phyloP scores from a whole-genome alignment of 352 stramenopile genomes.

The Salisapilia sapeloensis region DNA sequence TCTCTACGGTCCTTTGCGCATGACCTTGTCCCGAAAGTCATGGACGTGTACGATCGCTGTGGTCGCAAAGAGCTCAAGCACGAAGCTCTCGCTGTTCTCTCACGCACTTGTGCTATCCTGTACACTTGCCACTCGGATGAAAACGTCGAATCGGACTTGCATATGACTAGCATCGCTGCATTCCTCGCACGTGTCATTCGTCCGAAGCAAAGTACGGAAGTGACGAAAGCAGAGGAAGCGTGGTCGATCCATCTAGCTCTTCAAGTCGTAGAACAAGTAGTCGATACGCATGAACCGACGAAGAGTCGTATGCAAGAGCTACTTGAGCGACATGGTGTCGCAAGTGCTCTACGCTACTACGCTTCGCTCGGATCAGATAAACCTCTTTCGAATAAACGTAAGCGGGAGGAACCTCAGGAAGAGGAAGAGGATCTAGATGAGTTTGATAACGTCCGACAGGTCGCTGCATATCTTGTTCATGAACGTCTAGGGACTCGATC shows the following conservation, averaged over 20 bases:
- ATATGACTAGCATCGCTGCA: slow-evolving; percentile 18
- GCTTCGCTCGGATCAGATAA: slow-evolving; percentile 3
- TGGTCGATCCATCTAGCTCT: slow-evolving; percentile 19
- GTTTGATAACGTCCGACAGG: slow-evolving; percentile 12
- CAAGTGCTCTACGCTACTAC: slow-evolving; percentile 31
- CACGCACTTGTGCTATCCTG: slow-evolving; percentile 21
- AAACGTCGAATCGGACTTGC: slow-evolving; percentile 8
- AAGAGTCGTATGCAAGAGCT: slow-evolving; percentile 8
- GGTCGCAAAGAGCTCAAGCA: slow-evolving; percentile 24
- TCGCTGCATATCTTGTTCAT: slow-evolving; percentile 20
- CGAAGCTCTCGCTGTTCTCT: slow-evolving; percentile 36
- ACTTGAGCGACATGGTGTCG: slow-evolving; percentile 38
- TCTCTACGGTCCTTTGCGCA: slow-evolving; percentile 16
- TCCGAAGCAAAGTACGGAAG: slow-evolving; percentile 10
- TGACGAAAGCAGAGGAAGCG: slow-evolving; percentile 7
- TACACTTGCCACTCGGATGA: slow-evolving; percentile 11
- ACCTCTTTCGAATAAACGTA: too few relatives aligned
- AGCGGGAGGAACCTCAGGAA: too few relatives aligned
- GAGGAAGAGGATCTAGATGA: too few relatives aligned
- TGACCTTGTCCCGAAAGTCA: slow-evolving; percentile 23
- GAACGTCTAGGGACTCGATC: slow-evolving; percentile 11
- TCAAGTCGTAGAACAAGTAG: slow-evolving; percentile 20
- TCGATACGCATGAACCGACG: slow-evolving; percentile 7
- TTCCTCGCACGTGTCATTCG: slow-evolving; percentile 41
- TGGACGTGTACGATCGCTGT: slow-evolving; percentile 33